Evolutionary conservation across 2,329 filamentous ascomycete species (phyloP), one percentile per base, ranked within the genome.

Genomic region (Triangularia setosa): DNA sequence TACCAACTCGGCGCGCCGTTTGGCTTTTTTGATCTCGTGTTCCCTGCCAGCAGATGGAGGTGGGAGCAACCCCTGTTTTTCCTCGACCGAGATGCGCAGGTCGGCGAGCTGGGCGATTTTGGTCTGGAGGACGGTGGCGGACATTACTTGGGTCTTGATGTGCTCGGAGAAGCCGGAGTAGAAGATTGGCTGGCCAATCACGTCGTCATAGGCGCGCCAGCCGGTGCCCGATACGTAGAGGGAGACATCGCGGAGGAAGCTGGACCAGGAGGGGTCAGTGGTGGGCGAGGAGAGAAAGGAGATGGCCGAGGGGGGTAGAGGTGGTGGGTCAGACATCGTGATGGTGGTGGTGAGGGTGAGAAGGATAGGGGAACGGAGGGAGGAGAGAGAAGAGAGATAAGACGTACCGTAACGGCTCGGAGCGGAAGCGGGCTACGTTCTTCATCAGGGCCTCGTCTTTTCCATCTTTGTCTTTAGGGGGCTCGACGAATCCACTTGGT

Each of bases 181-280:
- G 80, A 94, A 98, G 68, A 97, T 89, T 9, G 93, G 92, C 75
- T 97, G 93, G 23, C 95, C 95, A 71, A 98, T 89, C 67, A 93
- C 85, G 67, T 90, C 82, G 73, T 98, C 92, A 79, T 99, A 99
- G 65, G 91, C 92, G 66, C 95, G 91, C 95, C 95, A 99, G 75
- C 93, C 94, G 59, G 91, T 90, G 62, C 95, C 95, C 12, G 92
- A 94, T 68, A 98, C 90, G 78, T 98, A 93, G 33, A 97, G 83
- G 56, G 91, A 95, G 33, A 99, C 90, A 80, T 99, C 95, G 70
- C 93, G 92, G 28, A 98, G 86, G 75, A 98, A 98, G 68, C 93
- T 90, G 79, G 58, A 60, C 61, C 64, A 66, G n/a, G 62, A 54
- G 14, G 66, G 55, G 61, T 69, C 64, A 68, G 67, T 55, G 27